These are phyloP conservation scores for Pythium dissotocum DNA, from an alignment of 352 stramenopile species.

Conservation along the genomic window DNA sequence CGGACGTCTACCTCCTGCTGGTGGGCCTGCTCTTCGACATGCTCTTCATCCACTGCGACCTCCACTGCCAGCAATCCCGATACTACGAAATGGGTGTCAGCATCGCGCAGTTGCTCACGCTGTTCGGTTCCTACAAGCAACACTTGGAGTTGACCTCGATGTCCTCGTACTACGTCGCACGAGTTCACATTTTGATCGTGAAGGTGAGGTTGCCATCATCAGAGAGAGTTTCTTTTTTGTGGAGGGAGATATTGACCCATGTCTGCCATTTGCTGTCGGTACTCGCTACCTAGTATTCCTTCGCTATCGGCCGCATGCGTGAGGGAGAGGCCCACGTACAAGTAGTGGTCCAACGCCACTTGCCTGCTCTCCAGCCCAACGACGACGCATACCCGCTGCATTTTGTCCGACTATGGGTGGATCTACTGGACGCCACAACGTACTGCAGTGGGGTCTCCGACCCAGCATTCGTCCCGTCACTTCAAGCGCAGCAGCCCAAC, in stretches of 20 bases:
- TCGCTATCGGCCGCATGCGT: conserved; percentile 52
- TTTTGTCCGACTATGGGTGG: conserved; percentile 57
- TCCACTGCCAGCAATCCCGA: conserved; percentile 56
- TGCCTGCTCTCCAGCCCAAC: conserved; percentile 34
- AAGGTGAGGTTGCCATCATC: conserved; percentile 42
- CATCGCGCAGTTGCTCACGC: conserved; percentile 56
- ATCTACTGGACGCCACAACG: conserved; percentile 51
- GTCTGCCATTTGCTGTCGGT: conserved; percentile 3
- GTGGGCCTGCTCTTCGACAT: conserved; percentile 68
- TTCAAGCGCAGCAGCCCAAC: conserved; percentile 7
- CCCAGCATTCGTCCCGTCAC: conserved; percentile 11
- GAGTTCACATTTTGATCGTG: conserved; percentile 62
- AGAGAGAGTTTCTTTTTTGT: background rate
- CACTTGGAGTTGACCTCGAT: conserved; percentile 48
- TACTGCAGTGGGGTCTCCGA: conserved; percentile 45
- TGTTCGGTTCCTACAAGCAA: conserved; percentile 52
- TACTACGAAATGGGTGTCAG: conserved; percentile 67
- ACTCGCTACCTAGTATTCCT: conserved; percentile 43
- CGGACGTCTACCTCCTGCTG: conserved; percentile 48
- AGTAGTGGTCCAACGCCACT: conserved; percentile 47
- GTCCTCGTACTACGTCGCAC: conserved; percentile 51
- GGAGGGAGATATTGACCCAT: background rate
- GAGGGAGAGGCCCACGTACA: conserved; percentile 58
- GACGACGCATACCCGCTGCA: conserved; percentile 46
- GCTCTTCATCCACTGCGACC: conserved; percentile 60